phyloP scores from a whole-genome alignment of 805 yeast species.

The Yarrowia sp. region DNA sequence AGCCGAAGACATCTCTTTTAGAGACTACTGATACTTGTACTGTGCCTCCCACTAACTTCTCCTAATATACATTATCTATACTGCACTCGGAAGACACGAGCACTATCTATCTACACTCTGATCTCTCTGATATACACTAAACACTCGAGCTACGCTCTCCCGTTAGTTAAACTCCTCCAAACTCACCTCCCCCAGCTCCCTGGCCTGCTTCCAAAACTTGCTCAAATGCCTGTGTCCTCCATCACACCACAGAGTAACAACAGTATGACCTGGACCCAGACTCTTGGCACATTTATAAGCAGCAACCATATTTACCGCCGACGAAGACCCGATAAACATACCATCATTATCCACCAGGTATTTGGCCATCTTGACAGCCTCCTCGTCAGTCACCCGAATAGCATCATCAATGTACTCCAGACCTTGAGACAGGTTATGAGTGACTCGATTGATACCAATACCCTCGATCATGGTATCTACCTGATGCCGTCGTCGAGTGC shows the following conservation, averaged over 20 bases:
- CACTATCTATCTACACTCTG: too few species aligned
- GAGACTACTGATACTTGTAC: too few species aligned
- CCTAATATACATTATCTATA: too few species aligned
- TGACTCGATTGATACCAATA: slow-evolving; percentile 83
- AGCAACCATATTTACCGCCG: slow-evolving; percentile 93
- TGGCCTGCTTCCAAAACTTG: slow-evolving; percentile 69
- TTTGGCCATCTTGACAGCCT: slow-evolving; percentile 87
- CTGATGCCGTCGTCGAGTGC: slow-evolving; percentile 91
- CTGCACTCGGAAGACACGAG: background rate
- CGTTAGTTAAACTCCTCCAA: background rate
- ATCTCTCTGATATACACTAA: too few species aligned
- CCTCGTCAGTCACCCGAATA: slow-evolving; percentile 70
- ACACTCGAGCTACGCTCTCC: too few species aligned
- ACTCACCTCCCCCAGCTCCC: background rate
- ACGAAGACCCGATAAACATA: slow-evolving; percentile 83
- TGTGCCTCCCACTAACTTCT: too few species aligned
- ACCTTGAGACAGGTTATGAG: slow-evolving; percentile 74
- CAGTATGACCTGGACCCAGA: slow-evolving; percentile 58
- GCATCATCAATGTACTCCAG: slow-evolving; percentile 73
- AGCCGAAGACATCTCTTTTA: too few species aligned
- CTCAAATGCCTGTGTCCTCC: slow-evolving; percentile 87
- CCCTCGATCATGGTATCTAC: slow-evolving; percentile 96
- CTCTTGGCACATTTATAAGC: slow-evolving; percentile 60
- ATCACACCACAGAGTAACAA: slow-evolving; percentile 88
- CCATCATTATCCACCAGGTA: slow-evolving; percentile 81